These are phyloP conservation scores for Trichoderma sp. DNA, from an alignment of 2,329 filamentous ascomycete genomes.

Conservation along the genomic window DNA sequence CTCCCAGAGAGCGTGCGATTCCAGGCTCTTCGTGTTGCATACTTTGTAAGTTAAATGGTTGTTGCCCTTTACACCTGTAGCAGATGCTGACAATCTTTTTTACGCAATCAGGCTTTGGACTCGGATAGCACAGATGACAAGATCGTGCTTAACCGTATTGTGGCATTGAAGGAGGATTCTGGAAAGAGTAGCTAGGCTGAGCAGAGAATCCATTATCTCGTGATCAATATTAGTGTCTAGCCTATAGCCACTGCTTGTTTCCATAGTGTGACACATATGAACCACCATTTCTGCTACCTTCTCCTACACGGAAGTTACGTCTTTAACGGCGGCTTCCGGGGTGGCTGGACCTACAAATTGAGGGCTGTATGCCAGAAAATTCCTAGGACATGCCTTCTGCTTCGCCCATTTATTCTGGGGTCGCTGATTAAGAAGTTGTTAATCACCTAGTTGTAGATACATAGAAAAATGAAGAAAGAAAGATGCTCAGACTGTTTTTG, in stretches of 20 bases:
- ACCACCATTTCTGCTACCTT: conserved; percentile 2
- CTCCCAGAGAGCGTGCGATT: conserved; percentile 76
- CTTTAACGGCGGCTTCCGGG: background rate
- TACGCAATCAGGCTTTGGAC: conserved; percentile 59
- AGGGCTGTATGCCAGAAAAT: background rate
- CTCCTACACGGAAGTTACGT: conserved; percentile 8
- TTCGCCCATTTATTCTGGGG: background rate
- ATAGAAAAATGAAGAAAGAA: no score
- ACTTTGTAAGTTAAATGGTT: conserved; percentile 57
- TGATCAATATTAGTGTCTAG: background rate
- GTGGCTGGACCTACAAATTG: background rate
- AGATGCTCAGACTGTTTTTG: background rate
- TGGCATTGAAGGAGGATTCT: conserved; percentile 77
- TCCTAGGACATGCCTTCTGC: background rate
- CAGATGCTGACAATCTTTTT: background rate
- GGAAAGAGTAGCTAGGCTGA: conserved; percentile 11
- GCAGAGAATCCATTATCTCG: background rate
- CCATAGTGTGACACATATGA: background rate
- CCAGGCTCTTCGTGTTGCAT: conserved; percentile 82
- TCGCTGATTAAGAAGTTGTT: background rate
- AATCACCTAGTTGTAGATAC: background rate
- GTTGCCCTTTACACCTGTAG: background rate
- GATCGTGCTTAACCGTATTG: conserved; percentile 82
- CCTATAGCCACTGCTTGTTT: conserved; percentile 5
- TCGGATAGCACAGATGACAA: conserved; percentile 71